phyloP scores from a whole-genome alignment of 352 stramenopile species.

The Pythium myriotylum region DNA sequence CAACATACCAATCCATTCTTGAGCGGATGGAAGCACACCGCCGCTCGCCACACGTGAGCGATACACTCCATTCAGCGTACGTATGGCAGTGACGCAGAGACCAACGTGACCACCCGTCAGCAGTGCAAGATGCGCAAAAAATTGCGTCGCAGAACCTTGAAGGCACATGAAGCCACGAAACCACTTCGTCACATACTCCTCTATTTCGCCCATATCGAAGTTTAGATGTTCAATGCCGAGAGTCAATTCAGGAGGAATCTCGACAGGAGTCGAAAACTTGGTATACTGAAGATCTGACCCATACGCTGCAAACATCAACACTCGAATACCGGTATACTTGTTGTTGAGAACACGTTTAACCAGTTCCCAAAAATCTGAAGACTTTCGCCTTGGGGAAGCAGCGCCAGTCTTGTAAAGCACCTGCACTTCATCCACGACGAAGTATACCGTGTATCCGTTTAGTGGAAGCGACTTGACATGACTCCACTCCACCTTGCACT shows the following conservation, averaged over 20 bases:
- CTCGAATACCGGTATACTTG: conserved; percentile 2
- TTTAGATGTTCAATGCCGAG: conserved; percentile 16
- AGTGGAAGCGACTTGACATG: neutral
- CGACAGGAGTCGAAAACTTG: conserved; percentile 2
- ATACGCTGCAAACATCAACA: conserved; percentile 30
- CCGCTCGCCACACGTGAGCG: conserved; percentile 1
- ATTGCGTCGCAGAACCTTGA: conserved; percentile 4
- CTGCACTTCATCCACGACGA: conserved; percentile 21
- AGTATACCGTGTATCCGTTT: conserved; percentile 10
- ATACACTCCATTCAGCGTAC: conserved; percentile 14
- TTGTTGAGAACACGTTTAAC: conserved; percentile 15
- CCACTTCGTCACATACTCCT: conserved; percentile 22
- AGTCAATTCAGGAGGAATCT: neutral
- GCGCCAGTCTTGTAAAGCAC: conserved; percentile 10
- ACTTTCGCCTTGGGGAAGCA: no score
- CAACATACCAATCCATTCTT: conserved; percentile 19
- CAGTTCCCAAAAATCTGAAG: conserved; percentile 14
- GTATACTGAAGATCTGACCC: conserved; percentile 12
- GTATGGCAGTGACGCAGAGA: conserved; percentile 12
- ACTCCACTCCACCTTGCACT: conserved; percentile 11
- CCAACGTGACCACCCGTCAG: conserved; percentile 22
- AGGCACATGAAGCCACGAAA: conserved; percentile 15
- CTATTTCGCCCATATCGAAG: conserved; percentile 15
- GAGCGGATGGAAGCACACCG: conserved; percentile 3
- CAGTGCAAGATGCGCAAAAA: conserved; percentile 6